These are phyloP conservation scores for Acacia melanoxylon DNA, from an alignment of 306 rosid species.

Conservation along the genomic window DNA sequence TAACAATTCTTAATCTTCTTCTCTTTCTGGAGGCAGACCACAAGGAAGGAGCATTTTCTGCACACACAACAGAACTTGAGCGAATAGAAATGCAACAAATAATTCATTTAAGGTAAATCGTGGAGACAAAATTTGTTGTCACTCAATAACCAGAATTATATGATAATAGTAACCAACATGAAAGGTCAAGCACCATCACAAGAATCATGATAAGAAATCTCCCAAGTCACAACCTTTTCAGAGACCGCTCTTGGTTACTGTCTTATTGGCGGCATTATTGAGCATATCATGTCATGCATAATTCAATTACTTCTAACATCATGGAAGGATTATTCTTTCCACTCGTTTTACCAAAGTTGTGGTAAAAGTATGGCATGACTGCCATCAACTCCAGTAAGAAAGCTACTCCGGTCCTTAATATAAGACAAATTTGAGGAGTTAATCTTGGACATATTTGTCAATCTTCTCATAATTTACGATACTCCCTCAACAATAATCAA, in stretches of 20 bases:
- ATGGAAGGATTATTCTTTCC: neutral
- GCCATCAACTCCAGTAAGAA: neutral
- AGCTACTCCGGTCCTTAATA: neutral
- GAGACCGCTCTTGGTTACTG: neutral
- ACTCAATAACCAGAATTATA: neutral
- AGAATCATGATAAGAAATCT: neutral
- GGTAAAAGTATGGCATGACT: neutral
- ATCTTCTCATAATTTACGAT: too few species aligned
- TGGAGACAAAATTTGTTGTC: neutral
- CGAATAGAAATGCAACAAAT: neutral
- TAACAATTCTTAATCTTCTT: conserved; percentile 62
- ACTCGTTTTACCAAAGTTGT: neutral
- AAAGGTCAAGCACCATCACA: neutral
- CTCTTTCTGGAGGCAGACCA: conserved; percentile 93
- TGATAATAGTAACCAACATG: neutral
- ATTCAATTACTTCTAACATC: neutral
- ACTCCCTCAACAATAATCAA: too few species aligned
- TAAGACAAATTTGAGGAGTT: too few species aligned
- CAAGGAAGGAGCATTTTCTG: conserved; percentile 98
- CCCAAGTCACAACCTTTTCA: neutral
- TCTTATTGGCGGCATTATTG: neutral
- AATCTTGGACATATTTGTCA: too few species aligned
- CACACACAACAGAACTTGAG: conserved; percentile 29
- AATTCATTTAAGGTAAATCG: neutral
- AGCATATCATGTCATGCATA: neutral